Evolutionary conservation across 106 monocot species (phyloP).

Genomic region (Phalaenopsis aphrodite): DNA sequence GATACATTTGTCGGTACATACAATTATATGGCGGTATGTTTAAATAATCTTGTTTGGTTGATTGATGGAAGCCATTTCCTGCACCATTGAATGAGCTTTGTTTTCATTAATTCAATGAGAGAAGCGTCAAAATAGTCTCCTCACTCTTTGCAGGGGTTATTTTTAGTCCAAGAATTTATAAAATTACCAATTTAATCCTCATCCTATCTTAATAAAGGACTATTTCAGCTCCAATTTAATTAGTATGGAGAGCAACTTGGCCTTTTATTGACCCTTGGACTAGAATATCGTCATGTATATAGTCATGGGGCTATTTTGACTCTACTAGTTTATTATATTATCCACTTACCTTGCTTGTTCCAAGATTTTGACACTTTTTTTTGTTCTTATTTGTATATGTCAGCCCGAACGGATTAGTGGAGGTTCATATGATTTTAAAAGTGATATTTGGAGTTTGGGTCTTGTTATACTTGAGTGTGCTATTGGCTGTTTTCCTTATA

Average conservation of each 20-base stretch:
- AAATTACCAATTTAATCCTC: no score
- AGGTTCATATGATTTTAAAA: constrained; percentile 82
- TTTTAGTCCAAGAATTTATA: no score
- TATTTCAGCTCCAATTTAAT: no score
- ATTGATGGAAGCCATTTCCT: background rate
- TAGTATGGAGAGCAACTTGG: no score
- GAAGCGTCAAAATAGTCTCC: no score
- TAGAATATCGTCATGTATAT: no score
- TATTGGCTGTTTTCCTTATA: constrained; percentile 81
- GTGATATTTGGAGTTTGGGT: constrained; percentile 98
- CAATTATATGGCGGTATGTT: constrained; percentile 85
- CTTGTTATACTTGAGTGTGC: constrained; percentile 97
- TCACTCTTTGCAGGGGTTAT: no score
- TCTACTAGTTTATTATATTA: background rate
- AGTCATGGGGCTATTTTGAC: background rate
- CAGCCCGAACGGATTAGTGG: constrained; percentile 92
- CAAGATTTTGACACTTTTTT: background rate
- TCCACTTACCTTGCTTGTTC: background rate
- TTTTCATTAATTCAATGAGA: no score
- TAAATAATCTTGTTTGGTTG: background rate
- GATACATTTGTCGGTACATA: constrained; percentile 99
- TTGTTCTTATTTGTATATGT: background rate
- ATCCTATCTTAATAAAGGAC: no score
- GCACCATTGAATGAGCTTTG: no score
- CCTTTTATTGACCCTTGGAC: no score